phyloP scores from a whole-genome alignment of 495 filamentous ascomycete species.

The Staphylotrichum longicolle region DNA sequence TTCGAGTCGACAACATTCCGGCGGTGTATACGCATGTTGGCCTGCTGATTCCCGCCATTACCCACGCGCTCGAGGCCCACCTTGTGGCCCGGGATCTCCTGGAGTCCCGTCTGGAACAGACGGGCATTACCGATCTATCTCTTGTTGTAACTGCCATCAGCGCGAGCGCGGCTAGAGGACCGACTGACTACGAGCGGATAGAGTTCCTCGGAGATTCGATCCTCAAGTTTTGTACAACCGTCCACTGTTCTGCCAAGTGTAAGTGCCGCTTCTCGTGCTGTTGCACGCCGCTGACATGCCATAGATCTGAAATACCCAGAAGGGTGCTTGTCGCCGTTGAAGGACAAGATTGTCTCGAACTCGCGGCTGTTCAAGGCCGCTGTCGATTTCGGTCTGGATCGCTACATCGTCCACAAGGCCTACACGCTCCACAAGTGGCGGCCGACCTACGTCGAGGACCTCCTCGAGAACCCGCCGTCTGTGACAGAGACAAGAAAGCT shows the following conservation, averaged over 20 bases:
- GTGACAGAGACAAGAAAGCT: slow-evolving; percentile 40
- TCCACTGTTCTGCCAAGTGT: slow-evolving; percentile 62
- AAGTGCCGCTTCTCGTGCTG: slow-evolving; percentile 18
- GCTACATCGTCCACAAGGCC: slow-evolving; percentile 65
- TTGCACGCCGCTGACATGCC: not conserved
- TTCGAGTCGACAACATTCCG: slow-evolving; percentile 56
- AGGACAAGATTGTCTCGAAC: slow-evolving; percentile 73
- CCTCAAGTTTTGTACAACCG: slow-evolving; percentile 72
- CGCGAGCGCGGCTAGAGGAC: slow-evolving; percentile 58
- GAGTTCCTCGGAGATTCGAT: slow-evolving; percentile 89
- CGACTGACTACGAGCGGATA: slow-evolving; percentile 75
- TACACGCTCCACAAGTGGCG: slow-evolving; percentile 74
- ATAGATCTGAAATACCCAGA: slow-evolving; percentile 70
- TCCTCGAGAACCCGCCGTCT: slow-evolving; percentile 31
- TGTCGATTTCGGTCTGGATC: slow-evolving; percentile 60
- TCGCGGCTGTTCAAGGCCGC: slow-evolving; percentile 63
- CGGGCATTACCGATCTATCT: slow-evolving; percentile 52
- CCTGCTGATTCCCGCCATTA: slow-evolving; percentile 70
- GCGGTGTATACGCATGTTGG: slow-evolving; percentile 61
- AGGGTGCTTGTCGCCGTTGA: slow-evolving; percentile 66
- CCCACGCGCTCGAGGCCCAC: slow-evolving; percentile 62
- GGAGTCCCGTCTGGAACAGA: slow-evolving; percentile 54
- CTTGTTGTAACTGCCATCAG: slow-evolving; percentile 73
- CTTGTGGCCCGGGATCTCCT: slow-evolving; percentile 64
- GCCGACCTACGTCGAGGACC: slow-evolving; percentile 59